Base-by-base conservation (phyloP, 345 rosid genomes). In the Rhodamnia rubescens region DNA sequence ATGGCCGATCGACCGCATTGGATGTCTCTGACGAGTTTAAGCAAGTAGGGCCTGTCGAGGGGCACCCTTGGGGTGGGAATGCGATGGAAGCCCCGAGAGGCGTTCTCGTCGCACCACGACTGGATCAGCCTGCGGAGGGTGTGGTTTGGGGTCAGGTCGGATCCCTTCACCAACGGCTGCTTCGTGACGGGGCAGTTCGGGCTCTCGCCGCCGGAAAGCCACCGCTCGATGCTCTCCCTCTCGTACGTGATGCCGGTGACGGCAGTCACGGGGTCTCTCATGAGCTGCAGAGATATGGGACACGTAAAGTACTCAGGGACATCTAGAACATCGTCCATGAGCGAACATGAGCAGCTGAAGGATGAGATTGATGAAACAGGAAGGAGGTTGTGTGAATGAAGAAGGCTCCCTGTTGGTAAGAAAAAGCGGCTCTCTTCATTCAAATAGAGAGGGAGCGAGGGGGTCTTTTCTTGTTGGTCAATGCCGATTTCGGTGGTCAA, bases 201-300 rank as follows among this genome's bases (percentile, higher is more conserved):
- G 83, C 78, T 87, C 55, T n/a, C 80, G 85, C 83, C 59, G 8
- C 54, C 75, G 86, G 83, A 88, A 57, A 96, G 90, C 99, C 99
- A 95, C 6, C 91, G 91, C 58, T 95, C 96, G 44, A 95, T 96
- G 93, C 92, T 92, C 52, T 89, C 91, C 15, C 99, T 93, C 83
- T 96, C 99, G 84, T 96, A 96, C 26, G 99, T 93, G 85, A 96
- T 96, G 61, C 98, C 98, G 12, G 99, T 91, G 69, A 90, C 85
- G 54, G 92, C 85, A 0, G 94, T 96, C 16, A 96, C 98, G 0
- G 99, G 99, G 86, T 96, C 99, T 87, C 82, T 92, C 99, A 96
- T 96, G 88, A 96, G 92, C 59, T 94, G 94, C 10, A 96, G 92
- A 82, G 98, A 96, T 18, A 95, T 95, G 57, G 98, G 98, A 36